phyloP scores from a whole-genome alignment of 2,329 filamentous ascomycete species.

The Phyllosticta citribraziliensis region DNA sequence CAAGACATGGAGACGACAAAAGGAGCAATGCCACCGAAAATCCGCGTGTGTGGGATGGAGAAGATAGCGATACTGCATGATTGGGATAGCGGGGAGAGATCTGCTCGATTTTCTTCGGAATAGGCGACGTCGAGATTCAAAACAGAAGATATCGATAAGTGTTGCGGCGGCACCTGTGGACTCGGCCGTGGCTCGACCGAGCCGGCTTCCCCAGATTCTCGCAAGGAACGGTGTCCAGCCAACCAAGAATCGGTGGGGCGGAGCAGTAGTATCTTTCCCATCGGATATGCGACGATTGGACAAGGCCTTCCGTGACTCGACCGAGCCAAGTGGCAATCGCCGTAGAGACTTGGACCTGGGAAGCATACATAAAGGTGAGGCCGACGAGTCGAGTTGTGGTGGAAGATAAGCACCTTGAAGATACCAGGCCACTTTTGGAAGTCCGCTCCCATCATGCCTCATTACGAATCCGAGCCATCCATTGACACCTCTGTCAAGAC shows the following conservation, averaged over 20 bases:
- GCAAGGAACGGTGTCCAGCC: not conserved
- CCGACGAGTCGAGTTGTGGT: not conserved
- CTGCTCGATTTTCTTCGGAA: not conserved
- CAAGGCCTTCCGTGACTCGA: too few species aligned
- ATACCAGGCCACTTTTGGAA: not conserved
- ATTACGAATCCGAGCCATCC: constrained; percentile 12
- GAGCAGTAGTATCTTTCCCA: not conserved
- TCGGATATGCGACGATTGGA: not conserved
- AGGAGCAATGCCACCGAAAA: not conserved
- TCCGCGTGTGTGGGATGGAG: not conserved
- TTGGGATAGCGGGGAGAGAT: not conserved
- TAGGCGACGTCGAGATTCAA: not conserved
- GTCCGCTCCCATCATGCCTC: constrained; percentile 1
- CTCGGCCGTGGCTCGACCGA: constrained; percentile 6
- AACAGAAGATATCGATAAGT: not conserved
- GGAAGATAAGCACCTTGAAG: not conserved
- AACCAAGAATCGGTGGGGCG: not conserved
- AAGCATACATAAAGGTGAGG: not conserved
- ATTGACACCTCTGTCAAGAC: constrained; percentile 11
- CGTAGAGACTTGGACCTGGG: not conserved
- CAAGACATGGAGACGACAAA: not conserved
- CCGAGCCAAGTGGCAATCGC: not conserved
- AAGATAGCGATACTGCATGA: not conserved
- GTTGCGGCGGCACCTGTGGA: not conserved
- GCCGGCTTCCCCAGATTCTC: constrained; percentile 1